Conservation (phyloP, 192 early-diverging fungal species). For the Podila epigama region DNA sequence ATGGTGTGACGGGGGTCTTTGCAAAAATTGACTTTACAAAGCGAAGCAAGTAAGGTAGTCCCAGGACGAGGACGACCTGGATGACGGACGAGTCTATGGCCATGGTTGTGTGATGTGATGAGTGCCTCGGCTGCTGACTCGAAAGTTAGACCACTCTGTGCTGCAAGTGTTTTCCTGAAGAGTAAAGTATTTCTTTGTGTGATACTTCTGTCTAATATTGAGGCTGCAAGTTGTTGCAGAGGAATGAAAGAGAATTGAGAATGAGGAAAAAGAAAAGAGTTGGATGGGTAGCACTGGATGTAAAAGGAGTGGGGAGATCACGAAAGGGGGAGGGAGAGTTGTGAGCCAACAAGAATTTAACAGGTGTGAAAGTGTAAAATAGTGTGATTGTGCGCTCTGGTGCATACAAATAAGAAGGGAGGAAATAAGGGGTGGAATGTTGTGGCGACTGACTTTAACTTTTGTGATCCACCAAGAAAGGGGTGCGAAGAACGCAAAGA, state of each 20-base stretch:
- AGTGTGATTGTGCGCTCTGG: too few species aligned
- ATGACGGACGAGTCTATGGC: conserved; percentile 35
- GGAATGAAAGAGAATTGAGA: not conserved
- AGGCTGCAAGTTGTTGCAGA: not conserved
- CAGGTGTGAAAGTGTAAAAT: too few species aligned
- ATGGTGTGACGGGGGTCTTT: conserved; percentile 27
- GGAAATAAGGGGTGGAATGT: too few species aligned
- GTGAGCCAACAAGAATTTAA: not conserved
- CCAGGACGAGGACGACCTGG: conserved; percentile 29
- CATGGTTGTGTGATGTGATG: not conserved
- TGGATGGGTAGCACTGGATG: not conserved
- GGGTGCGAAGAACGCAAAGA: not conserved
- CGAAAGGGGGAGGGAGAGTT: not conserved
- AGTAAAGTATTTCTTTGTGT: not conserved
- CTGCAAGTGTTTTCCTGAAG: not conserved
- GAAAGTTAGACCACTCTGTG: not conserved
- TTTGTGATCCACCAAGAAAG: too few species aligned
- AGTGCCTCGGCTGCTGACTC: not conserved
- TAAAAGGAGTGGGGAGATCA: not conserved
- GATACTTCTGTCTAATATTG: not conserved
- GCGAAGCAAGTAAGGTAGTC: conserved; percentile 23
- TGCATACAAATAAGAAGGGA: too few species aligned
- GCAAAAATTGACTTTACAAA: conserved; percentile 27
- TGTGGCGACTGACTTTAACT: too few species aligned
- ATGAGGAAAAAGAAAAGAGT: not conserved